Evolutionary conservation across 305 asterid species (phyloP), one percentile per base, ranked within the genome.

Genomic region (Fraxinus sp.): DNA sequence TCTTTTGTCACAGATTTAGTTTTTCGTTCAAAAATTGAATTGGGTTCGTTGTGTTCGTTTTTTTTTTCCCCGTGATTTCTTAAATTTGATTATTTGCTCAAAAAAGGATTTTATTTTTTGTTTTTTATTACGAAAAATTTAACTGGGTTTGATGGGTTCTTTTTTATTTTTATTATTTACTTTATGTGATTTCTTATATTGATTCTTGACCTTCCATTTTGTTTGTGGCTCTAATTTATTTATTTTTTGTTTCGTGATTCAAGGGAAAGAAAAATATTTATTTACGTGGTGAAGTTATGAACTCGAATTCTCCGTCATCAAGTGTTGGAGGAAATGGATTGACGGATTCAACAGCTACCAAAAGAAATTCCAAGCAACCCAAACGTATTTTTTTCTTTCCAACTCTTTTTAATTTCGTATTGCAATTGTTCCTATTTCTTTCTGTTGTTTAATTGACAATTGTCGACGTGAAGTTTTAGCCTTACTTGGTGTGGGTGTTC

Each of bases 341-440:
- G 37, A 57, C 26, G 30, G 81, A 78, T 78, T 78, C 81, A 20
- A 28, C 81, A 4, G 75, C 74, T 4, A 22, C 81, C 28, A 57
- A 57, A 55, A 57, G 55, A 59, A 78, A 57, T 57, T 55, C 57
- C 68, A 78, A 18, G 74, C 81, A 74, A 5, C 81, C 81, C 8
- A 78, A 78, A 37, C 62, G 75, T 78, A 78, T 59, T 16, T 22
- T 55, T 62, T 73, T 33, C 35, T 32, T 49, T 14, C 18, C 59
- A 3, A 3, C 59, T 49, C 59, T 13, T 49, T 49, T 49, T 49
- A 49, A 49, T 10, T 49, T 13, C 6, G 59, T 13, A 13, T 13
- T 49, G 16, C 18, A 49, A 3, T 14, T 49, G 35, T 32, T 32
- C 35, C 35, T 32, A 32, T 32, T 32, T 32, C 5, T 32, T 32